Conservation (phyloP, 1,284 basidiomycete genomes). For the Ustilago trichophora region DNA sequence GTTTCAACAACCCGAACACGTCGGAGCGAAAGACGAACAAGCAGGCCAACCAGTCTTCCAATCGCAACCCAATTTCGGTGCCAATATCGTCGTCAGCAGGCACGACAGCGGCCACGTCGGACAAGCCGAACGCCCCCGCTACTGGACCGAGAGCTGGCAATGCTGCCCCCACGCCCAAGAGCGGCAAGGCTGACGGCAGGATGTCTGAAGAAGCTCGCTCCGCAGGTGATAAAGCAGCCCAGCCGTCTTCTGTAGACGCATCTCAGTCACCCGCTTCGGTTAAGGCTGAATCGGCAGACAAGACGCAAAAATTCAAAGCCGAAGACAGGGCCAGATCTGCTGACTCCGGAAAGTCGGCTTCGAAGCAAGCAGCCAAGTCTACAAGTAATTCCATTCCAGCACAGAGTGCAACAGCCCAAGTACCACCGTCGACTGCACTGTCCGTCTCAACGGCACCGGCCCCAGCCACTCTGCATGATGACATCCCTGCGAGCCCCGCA, state of each 20-base stretch:
- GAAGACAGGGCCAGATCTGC: not conserved
- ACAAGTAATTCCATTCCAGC: not conserved
- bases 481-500: slow-evolving; percentile 36
- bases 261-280: not conserved
- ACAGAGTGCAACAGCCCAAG: slow-evolving; percentile 6
- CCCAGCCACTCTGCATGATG: slow-evolving; percentile 7
- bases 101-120: not conserved
- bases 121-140: not conserved
- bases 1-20: not conserved
- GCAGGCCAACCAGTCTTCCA: slow-evolving; percentile 4
- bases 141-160: not conserved
- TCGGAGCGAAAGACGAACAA: slow-evolving; percentile 14
- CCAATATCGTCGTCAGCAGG: slow-evolving; percentile 16
- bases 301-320: not conserved
- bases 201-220: not conserved
- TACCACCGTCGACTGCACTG: slow-evolving; percentile 6
- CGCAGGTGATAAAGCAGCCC: not conserved
- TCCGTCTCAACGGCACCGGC: slow-evolving; percentile 1
- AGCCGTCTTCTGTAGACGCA: not conserved
- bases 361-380: not conserved
- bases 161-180: not conserved
- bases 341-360: not conserved
- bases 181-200: not conserved
- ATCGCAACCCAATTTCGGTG: not conserved
- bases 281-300: not conserved